Evolutionary conservation across 495 filamentous ascomycete genomes (phyloP), one percentile per base, ranked within the genome.

Genomic region (Daldinia loculata): DNA sequence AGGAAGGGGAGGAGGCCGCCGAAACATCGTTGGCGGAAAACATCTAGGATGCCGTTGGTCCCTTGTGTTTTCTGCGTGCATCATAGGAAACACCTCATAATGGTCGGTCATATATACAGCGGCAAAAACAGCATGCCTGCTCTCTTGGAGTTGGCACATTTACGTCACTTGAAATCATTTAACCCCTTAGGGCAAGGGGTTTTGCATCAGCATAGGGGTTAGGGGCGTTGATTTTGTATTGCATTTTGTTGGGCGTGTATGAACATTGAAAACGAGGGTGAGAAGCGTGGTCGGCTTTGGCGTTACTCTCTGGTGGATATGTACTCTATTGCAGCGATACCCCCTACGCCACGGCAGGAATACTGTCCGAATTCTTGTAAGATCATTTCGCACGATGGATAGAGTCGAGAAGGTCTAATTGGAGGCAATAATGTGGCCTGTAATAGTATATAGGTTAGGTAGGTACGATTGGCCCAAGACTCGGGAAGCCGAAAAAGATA

Each of bases 241-340:
- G 65, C 65, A 65, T 72, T 61, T 61, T 59, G 52, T 55, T 27
- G 55, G 56, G 32, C 34, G 5, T 30, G 59, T 66, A 69, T 29
- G 50, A 72, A 64, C 39, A 69, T 39, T 55, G 58, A 69, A 72
- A 57, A 63, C 24, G 58, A 43, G 19, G 59, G 32, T 30, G 57
- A 55, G 14, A 15, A 30, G 60, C 43, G 57, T 58, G 63, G 63
- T 43, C 61, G 69, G 60, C 50, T 56, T 65, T 61, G 70, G 63
- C 65, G 63, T 72, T 64, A 39, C 39, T 61, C 43, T 17, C 48
- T 38, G 61, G 61, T 63, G 70, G 64, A 69, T 56, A 62, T 72
- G 64, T 67, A 68, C 56, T 69, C 22, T 69, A 64, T 69, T 64
- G 55, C 51, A 51, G 41, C 70, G 70, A 72, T 72, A 72, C 70